A percentile compares a stretch with the other conserved stretches of the same genome.
These are phyloP conservation scores for Paragyromitra xinjiangensis DNA, from an alignment of 495 filamentous ascomycete species.

Conservation along the genomic window DNA sequence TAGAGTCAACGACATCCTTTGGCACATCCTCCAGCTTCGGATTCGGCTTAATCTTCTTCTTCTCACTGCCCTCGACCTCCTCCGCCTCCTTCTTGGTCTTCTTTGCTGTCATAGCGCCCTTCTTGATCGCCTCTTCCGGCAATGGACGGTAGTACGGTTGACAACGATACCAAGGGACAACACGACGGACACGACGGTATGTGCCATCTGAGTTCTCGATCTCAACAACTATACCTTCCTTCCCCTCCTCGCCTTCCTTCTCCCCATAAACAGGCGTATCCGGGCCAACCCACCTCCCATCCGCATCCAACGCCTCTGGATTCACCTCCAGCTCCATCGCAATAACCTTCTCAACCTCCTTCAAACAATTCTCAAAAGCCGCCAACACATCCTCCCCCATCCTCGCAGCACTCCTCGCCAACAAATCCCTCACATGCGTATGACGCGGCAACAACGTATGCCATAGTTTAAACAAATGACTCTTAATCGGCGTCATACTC, in stretches of 20 bases:
- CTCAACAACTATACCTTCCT: conserved; percentile 53
- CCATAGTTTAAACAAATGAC: conserved; percentile 91
- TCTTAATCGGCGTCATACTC: conserved; percentile 84
- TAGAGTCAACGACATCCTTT: conserved; percentile 53
- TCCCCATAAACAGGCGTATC: conserved; percentile 57
- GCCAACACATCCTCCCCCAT: conserved; percentile 63
- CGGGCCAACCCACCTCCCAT: conserved; percentile 55
- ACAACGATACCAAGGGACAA: conserved; percentile 84
- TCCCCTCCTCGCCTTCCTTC: conserved; percentile 56
- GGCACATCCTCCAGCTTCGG: conserved; percentile 62
- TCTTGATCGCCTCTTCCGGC: conserved; percentile 85
- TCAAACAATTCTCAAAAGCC: conserved; percentile 75
- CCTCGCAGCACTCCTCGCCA: conserved; percentile 71
- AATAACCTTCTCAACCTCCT: conserved; percentile 73
- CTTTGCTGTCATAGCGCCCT: conserved; percentile 75
- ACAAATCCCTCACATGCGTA: conserved; percentile 79
- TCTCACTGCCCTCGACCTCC: conserved; percentile 11
- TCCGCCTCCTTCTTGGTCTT: conserved; percentile 58
- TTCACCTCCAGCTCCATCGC: conserved; percentile 73
- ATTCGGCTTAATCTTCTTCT: conserved; percentile 17
- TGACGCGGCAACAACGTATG: conserved; percentile 79
- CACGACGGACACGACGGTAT: conserved; percentile 22
- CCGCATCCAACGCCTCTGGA: conserved; percentile 65
- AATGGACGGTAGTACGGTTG: conserved; percentile 89
- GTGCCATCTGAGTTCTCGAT: conserved; percentile 38